phyloP scores from a whole-genome alignment of 129 eudicot species.

The Rutidosis leptorrhynchoides region DNA sequence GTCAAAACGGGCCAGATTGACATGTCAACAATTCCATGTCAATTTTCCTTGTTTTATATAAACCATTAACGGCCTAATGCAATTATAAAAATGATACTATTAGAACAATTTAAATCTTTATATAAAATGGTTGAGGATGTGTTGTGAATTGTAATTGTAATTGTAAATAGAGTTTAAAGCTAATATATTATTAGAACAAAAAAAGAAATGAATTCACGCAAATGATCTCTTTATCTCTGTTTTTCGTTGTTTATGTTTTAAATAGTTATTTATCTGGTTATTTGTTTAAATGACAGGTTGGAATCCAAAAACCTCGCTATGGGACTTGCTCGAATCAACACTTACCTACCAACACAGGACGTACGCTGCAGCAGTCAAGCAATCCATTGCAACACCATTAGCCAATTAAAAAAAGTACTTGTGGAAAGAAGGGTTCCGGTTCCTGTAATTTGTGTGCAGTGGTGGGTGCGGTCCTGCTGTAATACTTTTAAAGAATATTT shows the following conservation, averaged over 20 bases:
- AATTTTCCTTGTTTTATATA: not conserved
- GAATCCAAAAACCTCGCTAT: slow-evolving; percentile 92
- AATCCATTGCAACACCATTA: slow-evolving; percentile 67
- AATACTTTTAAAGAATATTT: slow-evolving; percentile 14
- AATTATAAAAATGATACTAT: not conserved
- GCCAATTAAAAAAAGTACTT: slow-evolving; percentile 37
- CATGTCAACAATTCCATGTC: not conserved
- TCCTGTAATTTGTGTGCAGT: slow-evolving; percentile 1
- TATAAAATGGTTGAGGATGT: not conserved
- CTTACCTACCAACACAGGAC: slow-evolving; percentile 99
- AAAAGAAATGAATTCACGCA: not conserved
- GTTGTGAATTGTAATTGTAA: not conserved
- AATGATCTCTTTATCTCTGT: not conserved
- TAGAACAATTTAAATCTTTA: not conserved
- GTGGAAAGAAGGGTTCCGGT: not conserved
- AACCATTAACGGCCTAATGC: not conserved
- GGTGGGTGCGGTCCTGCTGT: slow-evolving; percentile 12
- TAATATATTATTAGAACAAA: not conserved
- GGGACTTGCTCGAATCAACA: slow-evolving; percentile 96
- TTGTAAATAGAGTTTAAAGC: not conserved
- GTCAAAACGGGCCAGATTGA: not conserved
- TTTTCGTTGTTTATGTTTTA: not conserved
- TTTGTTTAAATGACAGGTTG: slow-evolving; percentile 50
- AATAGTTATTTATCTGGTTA: not conserved
- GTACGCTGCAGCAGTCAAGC: slow-evolving; percentile 81